These are phyloP conservation scores for Tephrocybe sp. DNA, from an alignment of 768 basidiomycete genomes.

Conservation along the genomic window DNA sequence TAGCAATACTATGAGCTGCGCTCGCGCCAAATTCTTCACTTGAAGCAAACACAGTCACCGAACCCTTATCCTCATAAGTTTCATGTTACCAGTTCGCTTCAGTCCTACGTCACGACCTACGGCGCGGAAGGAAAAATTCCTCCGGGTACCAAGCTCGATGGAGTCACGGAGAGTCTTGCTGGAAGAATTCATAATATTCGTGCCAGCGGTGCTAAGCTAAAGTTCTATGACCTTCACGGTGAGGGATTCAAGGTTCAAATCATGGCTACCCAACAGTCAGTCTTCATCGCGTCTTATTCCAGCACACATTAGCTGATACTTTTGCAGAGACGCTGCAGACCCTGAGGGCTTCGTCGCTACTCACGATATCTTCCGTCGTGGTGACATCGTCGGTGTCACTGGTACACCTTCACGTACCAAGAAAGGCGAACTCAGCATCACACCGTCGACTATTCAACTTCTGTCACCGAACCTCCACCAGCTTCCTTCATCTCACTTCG, in stretches of 20 bases:
- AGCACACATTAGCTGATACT: background rate
- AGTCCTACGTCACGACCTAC: slow-evolving; percentile 70
- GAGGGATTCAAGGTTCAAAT: slow-evolving; percentile 95
- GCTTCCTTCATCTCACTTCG: slow-evolving; percentile 88
- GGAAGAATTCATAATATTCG: slow-evolving; percentile 93
- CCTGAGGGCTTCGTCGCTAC: slow-evolving; percentile 62
- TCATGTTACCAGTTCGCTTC: slow-evolving; percentile 75
- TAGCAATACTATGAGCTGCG: slow-evolving; percentile 98
- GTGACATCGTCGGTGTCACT: slow-evolving; percentile 92
- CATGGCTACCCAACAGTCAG: slow-evolving; percentile 83
- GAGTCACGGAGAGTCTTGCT: slow-evolving; percentile 63
- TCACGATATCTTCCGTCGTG: slow-evolving; percentile 89
- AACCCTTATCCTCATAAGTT: slow-evolving; percentile 99
- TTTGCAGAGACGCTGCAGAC: slow-evolving; percentile 59
- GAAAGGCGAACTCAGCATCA: slow-evolving; percentile 92
- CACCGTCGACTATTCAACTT: slow-evolving; percentile 75
- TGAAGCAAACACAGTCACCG: slow-evolving; percentile 81
- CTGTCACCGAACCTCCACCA: slow-evolving; percentile 97
- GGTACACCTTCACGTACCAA: slow-evolving; percentile 90
- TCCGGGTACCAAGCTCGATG: slow-evolving; percentile 63
- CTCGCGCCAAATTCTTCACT: slow-evolving; percentile 80
- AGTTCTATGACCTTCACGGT: slow-evolving; percentile 91
- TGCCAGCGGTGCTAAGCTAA: slow-evolving; percentile 74
- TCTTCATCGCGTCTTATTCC: slow-evolving; percentile 24
- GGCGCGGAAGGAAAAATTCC: slow-evolving; percentile 69